These are phyloP conservation scores for Rhynchosporium graminicola DNA, from an alignment of 2,329 filamentous ascomycete species.

Conservation along the genomic window DNA sequence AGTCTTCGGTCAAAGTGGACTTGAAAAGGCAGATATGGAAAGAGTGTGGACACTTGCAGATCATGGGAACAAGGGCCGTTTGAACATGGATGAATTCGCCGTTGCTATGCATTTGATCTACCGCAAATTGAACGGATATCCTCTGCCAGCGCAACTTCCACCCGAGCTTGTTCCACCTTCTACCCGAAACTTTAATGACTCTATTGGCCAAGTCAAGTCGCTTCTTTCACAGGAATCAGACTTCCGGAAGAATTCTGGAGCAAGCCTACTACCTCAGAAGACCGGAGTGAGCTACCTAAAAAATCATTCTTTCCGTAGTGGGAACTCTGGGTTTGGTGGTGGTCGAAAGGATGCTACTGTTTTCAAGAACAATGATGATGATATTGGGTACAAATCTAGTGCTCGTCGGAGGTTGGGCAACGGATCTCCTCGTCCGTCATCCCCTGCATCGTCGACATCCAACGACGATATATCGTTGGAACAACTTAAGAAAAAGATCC, in stretches of 20 bases:
- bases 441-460: slow-evolving; percentile 67
- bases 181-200: slow-evolving; percentile 88
- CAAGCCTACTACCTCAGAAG: slow-evolving; percentile 87
- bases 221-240: slow-evolving; percentile 89
- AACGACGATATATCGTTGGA: slow-evolving; percentile 84
- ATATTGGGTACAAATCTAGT: slow-evolving; percentile 89
- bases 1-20: slow-evolving; percentile 93
- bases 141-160: slow-evolving; percentile 81
- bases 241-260: slow-evolving; percentile 82
- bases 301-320: slow-evolving; percentile 82
- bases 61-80: slow-evolving; percentile 86
- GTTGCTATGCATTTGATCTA: slow-evolving; percentile 99
- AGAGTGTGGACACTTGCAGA: slow-evolving; percentile 94
- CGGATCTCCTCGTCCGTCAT: slow-evolving; percentile 77
- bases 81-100: slow-evolving; percentile 96
- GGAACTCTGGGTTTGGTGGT: slow-evolving; percentile 52
- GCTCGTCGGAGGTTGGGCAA: slow-evolving; percentile 78
- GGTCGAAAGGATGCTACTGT: slow-evolving; percentile 92
- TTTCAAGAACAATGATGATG: slow-evolving; percentile 94
- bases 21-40: slow-evolving; percentile 88
- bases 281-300: slow-evolving; percentile 99
- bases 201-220: slow-evolving; percentile 89
- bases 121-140: slow-evolving; percentile 93
- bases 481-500: slow-evolving; percentile 87
- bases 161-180: slow-evolving; percentile 93